Conservation (phyloP, 345 rosid species). For the Xanthoceras sorbifolium region DNA sequence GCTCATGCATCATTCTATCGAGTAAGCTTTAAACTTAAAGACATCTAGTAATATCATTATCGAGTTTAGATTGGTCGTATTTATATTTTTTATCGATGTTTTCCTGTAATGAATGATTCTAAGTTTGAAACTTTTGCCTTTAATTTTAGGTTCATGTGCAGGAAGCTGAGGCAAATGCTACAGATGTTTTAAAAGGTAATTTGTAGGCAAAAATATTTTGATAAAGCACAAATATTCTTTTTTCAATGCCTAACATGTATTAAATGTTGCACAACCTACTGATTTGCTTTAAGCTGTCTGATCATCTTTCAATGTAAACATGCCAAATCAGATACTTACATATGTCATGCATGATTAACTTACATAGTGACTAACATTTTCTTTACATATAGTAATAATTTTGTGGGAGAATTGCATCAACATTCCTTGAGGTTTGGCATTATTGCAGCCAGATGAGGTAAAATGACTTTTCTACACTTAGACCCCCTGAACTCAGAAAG, state of each 20-base stretch:
- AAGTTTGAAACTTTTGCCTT: conserved; percentile 20
- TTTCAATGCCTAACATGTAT: background rate
- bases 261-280: background rate
- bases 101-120: background rate
- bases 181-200: conserved; percentile 66
- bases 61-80: background rate
- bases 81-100: conserved; percentile 14
- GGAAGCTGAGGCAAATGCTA: conserved; percentile 58
- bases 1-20: conserved; percentile 70
- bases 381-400: background rate
- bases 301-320: background rate
- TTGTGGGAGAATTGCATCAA: background rate
- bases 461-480: too few species aligned
- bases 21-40: conserved; percentile 51
- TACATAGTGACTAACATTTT: background rate
- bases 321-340: background rate
- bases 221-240: background rate
- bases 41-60: background rate
- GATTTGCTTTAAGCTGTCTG: conserved; percentile 3
- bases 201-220: background rate
- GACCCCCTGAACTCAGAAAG: too few species aligned
- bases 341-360: conserved; percentile 10
- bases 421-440: too few species aligned
- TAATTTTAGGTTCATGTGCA: conserved; percentile 81
- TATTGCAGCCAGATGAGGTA: too few species aligned